Evolutionary conservation across 495 filamentous ascomycete species (phyloP).

Genomic region (Tuber indicum): DNA sequence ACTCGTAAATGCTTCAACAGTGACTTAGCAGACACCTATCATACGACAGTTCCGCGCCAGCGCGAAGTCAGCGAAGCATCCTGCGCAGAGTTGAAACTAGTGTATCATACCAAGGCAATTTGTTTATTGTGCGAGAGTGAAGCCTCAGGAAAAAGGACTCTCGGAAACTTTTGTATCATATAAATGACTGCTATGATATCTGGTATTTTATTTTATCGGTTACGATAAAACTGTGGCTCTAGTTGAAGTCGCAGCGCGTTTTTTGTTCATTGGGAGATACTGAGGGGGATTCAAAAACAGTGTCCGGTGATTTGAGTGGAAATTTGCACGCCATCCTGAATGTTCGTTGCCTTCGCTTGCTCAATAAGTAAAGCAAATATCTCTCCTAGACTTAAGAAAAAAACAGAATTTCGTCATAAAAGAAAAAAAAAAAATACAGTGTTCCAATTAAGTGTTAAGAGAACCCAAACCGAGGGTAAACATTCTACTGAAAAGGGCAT

Average conservation of each 20-base stretch:
- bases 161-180: not conserved
- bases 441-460: not conserved
- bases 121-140: not conserved
- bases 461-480: not conserved
- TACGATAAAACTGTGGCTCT: not conserved
- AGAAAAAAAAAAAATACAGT: not conserved
- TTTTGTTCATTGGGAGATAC: not conserved
- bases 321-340: not conserved
- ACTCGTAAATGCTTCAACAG: not conserved
- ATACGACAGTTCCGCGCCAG: not conserved
- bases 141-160: not conserved
- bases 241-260: not conserved
- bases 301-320: not conserved
- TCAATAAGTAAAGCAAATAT: not conserved
- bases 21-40: not conserved
- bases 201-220: not conserved
- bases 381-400: not conserved
- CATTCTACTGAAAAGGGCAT: not conserved
- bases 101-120: not conserved
- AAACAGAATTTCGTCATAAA: not conserved
- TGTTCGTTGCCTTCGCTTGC: too few relatives aligned
- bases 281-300: not conserved
- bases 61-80: not conserved
- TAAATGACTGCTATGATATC: too few relatives aligned
- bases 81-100: not conserved